Percentiles rank a stretch among this genome's conserved stretches.
Conservation (phyloP, 1,284 basidiomycete genomes). For the Pulchroboletus neoregius region DNA sequence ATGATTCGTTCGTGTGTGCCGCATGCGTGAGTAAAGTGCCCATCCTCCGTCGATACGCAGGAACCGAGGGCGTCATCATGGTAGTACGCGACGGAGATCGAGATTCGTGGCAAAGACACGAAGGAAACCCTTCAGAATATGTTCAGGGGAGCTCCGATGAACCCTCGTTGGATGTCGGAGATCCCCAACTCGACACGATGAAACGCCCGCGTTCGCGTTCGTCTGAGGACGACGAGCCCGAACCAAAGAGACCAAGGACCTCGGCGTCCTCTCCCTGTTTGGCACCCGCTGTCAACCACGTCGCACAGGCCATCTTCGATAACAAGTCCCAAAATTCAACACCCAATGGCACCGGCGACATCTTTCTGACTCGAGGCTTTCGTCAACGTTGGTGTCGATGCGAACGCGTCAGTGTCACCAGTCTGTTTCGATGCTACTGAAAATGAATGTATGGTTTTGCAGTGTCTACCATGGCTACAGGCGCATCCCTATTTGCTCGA, state of each 20-base stretch:
- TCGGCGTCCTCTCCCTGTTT: constrained; percentile 39
- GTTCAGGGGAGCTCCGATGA: constrained; percentile 14
- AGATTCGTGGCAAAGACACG: constrained; percentile 51
- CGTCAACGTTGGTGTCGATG: constrained; percentile 74
- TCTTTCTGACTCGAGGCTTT: constrained; percentile 70
- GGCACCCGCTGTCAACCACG: constrained; percentile 44
- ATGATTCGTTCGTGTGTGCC: constrained; percentile 69
- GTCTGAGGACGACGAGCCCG: constrained; percentile 34
- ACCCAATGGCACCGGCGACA: constrained; percentile 52
- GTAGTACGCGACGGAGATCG: constrained; percentile 47
- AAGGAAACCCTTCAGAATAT: constrained; percentile 11
- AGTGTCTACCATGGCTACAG: constrained; percentile 57
- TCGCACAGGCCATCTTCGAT: constrained; percentile 41
- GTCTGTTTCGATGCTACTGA: constrained; percentile 1
- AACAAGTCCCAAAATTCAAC: background rate
- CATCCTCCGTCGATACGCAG: constrained; percentile 57
- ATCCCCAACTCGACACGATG: constrained; percentile 29
- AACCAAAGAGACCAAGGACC: constrained; percentile 47
- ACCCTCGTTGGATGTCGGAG: constrained; percentile 26
- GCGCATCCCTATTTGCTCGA: constrained; percentile 57
- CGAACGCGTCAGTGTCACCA: constrained; percentile 40
- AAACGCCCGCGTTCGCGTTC: constrained; percentile 52
- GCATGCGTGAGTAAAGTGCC: constrained; percentile 54
- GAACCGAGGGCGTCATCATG: constrained; percentile 60
- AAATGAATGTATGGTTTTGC: constrained; percentile 2